Conservation (phyloP, 371 early-diverging fungal genomes). For the Cokeromyces recurvatus region DNA sequence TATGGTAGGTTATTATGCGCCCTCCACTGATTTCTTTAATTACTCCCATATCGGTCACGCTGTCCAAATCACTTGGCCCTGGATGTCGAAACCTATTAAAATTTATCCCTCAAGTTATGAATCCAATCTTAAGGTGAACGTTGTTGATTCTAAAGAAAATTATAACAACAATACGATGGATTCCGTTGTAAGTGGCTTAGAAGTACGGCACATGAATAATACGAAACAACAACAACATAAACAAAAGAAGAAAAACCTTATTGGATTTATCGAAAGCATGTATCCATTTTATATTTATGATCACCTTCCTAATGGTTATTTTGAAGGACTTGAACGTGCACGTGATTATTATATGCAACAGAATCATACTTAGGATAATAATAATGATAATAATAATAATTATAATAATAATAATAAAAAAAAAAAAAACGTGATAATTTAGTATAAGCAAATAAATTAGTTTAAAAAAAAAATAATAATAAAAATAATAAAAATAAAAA, state of each 20-base stretch:
- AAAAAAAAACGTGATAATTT: neutral
- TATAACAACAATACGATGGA: neutral
- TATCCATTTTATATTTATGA: constrained; percentile 29
- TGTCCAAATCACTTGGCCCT: constrained; percentile 22
- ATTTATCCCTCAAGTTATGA: constrained; percentile 24
- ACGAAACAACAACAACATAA: neutral
- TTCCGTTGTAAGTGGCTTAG: too few species aligned
- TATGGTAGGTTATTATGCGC: constrained; percentile 16
- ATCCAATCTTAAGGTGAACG: constrained; percentile 14
- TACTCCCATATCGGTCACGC: constrained; percentile 40
- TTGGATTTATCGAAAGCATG: constrained; percentile 17
- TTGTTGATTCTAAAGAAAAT: neutral
- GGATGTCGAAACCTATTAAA: constrained; percentile 18
- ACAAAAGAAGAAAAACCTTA: constrained; percentile 12
- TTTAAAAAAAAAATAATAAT: neutral
- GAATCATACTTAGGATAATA: too few species aligned
- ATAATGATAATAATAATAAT: constrained; percentile 4
- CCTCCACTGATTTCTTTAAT: constrained; percentile 30
- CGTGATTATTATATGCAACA: constrained; percentile 13
- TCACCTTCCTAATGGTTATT: constrained; percentile 28
- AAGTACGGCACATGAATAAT: too few species aligned
- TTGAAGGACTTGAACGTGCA: constrained; percentile 22
- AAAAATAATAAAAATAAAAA: too few species aligned
- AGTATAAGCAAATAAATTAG: neutral
- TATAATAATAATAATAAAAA: constrained; percentile 1